Conservation (phyloP, 2,329 filamentous ascomycete species). For the Xenosphaeropsis pyriputrescens region DNA sequence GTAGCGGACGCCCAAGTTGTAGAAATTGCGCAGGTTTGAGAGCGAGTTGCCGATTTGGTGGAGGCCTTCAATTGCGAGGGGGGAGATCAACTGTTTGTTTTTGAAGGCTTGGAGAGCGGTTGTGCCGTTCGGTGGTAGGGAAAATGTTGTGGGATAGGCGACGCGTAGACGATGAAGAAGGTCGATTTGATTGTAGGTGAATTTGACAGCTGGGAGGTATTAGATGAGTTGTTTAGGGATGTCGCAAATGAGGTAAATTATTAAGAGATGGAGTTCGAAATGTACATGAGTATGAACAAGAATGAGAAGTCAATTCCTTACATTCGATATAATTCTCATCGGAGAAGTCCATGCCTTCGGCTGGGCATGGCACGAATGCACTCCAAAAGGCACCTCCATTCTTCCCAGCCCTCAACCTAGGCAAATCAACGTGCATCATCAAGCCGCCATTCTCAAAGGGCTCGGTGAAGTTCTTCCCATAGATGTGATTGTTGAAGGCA, state of each 20-base stretch:
- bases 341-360: constrained; percentile 57
- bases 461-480: constrained; percentile 56
- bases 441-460: constrained; percentile 60
- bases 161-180: constrained; percentile 48
- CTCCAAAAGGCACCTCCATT: constrained; percentile 90
- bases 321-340: constrained; percentile 55
- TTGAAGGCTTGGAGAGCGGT: constrained; percentile 48
- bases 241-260: no score
- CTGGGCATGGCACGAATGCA: constrained; percentile 66
- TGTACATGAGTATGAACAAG: no score
- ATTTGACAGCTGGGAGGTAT: constrained; percentile 34
- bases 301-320: constrained; percentile 21
- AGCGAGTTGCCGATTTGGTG: constrained; percentile 86
- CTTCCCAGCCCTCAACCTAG: constrained; percentile 54
- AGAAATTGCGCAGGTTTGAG: constrained; percentile 59
- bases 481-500: constrained; percentile 62
- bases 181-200: constrained; percentile 64
- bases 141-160: constrained; percentile 56
- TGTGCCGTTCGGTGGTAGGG: constrained; percentile 41
- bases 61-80: constrained; percentile 71
- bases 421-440: constrained; percentile 61
- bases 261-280: not conserved
- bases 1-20: constrained; percentile 72
- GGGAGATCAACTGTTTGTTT: constrained; percentile 54
- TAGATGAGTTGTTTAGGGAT: no score